Base-by-base conservation (phyloP, 164 flowering plant genomes). In the Vitis rupestris region DNA sequence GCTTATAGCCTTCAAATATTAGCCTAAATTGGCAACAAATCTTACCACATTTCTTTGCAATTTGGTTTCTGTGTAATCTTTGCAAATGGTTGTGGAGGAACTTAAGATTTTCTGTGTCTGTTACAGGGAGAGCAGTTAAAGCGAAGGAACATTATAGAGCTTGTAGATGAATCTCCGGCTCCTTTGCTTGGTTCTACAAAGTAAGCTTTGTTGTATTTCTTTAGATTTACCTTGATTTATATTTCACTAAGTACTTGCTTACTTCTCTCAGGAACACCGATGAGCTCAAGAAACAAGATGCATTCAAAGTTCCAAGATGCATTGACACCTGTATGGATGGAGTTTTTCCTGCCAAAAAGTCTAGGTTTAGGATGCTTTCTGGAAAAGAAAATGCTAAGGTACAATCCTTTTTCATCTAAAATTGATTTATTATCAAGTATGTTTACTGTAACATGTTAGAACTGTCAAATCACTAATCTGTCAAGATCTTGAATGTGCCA, bases 111-210 rank as follows among this genome's bases (percentile, higher is more conserved):
- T 64, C 4, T 66, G 58, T 58, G 27, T 69, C 9, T 60, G 9
- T 72, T 60, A 68, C 74, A 88, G 93, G 89, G 80, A n/a, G 98
- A 94, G 82, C 92, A 87, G 69, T 73, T 94, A 79, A 94, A 88
- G 82, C 73, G 83, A 65, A 80, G 67, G 31, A 82, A 66, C 66
- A 50, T 63, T 70, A 9, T 71, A 30, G 91, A 82, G 69, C 54
- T 70, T 57, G 70, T 74, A 23, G 80, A 80, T 74, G 87, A 87
- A 78, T 77, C 90, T 61, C 59, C 75, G 6, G 75, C 76, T 49
- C 75, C 82, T 14, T 65, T 70, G 54, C 63, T 65, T 57, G 76
- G 58, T 63, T 68, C 75, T 52, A 70, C 75, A 44, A 76, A 75
- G 88, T 87, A 73, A 71, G 74, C 31, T 70, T 56, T 64, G 23